Percentiles rank a stretch among this genome's conserved stretches.
Conservation (phyloP, 2,329 filamentous ascomycete species). For the Fusarium miscanthi region DNA sequence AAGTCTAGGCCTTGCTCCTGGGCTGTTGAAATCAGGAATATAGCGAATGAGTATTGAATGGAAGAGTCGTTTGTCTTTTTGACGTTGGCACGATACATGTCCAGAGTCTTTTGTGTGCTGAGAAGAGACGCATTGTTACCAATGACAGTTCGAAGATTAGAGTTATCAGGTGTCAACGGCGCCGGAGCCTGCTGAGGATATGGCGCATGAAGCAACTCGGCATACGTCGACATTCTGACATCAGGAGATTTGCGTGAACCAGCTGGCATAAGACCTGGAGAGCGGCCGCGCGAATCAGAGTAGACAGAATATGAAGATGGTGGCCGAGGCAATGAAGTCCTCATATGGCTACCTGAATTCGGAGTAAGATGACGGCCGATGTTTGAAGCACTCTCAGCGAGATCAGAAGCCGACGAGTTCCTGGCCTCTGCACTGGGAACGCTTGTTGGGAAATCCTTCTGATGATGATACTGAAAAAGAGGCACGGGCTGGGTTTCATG, state of each 20-base stretch:
- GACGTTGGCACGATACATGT: constrained; percentile 97
- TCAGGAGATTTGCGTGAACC: constrained; percentile 67
- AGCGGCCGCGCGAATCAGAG: constrained; percentile 77
- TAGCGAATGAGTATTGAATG: constrained; percentile 95
- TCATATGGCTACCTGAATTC: constrained; percentile 63
- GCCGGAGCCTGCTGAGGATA: constrained; percentile 82
- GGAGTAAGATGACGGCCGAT: constrained; percentile 73
- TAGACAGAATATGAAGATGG: constrained; percentile 79
- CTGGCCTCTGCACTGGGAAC: constrained; percentile 57
- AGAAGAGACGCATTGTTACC: constrained; percentile 92
- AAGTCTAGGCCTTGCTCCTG: constrained; percentile 76
- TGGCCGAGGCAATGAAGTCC: constrained; percentile 74
- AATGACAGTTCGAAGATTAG: constrained; percentile 79
- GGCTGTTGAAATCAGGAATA: constrained; percentile 91
- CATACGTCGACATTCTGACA: constrained; percentile 63
- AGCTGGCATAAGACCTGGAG: constrained; percentile 59
- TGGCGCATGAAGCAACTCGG: constrained; percentile 72
- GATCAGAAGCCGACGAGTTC: constrained; percentile 62
- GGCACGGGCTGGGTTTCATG: constrained; percentile 60
- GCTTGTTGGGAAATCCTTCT: constrained; percentile 59
- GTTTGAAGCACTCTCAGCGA: constrained; percentile 60
- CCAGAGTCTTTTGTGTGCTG: constrained; percentile 90
- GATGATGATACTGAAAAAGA: constrained; percentile 72
- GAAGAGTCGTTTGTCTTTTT: constrained; percentile 94
- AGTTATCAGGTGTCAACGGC: constrained; percentile 81